phyloP scores from a whole-genome alignment of 139 green algal genomes.

The Mychonastes homosphaera region DNA sequence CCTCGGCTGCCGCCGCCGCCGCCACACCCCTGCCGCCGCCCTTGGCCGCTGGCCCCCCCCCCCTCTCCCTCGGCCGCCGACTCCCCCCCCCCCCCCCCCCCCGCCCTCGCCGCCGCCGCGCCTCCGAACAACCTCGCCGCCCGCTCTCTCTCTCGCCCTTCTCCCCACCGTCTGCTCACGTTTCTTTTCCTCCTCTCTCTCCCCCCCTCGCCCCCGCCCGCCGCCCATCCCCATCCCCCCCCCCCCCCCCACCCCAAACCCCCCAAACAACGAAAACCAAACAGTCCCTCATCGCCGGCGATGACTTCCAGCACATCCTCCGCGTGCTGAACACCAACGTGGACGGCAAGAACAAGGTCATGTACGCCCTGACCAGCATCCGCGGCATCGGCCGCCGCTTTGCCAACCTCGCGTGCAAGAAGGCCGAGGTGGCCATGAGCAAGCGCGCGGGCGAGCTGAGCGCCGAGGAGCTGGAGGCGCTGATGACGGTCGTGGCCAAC shows the following conservation, averaged over 20 bases:
- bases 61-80: no score
- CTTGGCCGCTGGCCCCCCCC: no score
- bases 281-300: conserved; percentile 43
- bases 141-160: no score
- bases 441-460: conserved; percentile 92
- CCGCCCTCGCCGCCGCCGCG: no score
- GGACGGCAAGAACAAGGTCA: conserved; percentile 93
- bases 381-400: conserved; percentile 92
- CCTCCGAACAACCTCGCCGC: no score
- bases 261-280: neutral
- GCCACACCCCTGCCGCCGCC: no score
- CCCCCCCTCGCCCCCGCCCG: neutral
- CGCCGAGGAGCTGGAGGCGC: conserved; percentile 88
- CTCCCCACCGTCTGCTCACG: no score
- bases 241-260: neutral
- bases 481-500: conserved; percentile 98
- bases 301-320: conserved; percentile 98
- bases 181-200: no score
- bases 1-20: no score
- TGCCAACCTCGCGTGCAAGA: conserved; percentile 95
- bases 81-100: no score
- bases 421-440: conserved; percentile 92
- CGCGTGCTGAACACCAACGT: conserved; percentile 99
- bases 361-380: conserved; percentile 96
- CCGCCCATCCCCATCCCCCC: neutral